These are phyloP conservation scores for Begonia peltatifolia DNA, from an alignment of 306 rosid genomes.

Conservation along the genomic window DNA sequence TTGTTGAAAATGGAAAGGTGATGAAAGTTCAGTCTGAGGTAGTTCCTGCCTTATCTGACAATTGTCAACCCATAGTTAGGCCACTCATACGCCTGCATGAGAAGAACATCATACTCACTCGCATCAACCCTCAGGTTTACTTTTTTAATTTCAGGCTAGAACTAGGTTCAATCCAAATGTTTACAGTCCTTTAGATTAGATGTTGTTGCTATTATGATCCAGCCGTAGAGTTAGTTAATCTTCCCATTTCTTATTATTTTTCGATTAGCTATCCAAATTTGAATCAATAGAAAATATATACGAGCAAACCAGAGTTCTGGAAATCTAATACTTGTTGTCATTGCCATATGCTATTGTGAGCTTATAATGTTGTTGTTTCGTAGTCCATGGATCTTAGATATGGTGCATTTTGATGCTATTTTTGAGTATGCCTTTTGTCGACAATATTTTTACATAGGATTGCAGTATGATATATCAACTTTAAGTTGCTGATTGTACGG, in stretches of 20 bases:
- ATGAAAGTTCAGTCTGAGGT: conserved; percentile 72
- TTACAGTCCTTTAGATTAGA: background rate
- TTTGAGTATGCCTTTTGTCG: background rate
- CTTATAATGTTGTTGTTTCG: too few relatives aligned
- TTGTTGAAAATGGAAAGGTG: conserved; percentile 83
- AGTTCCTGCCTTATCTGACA: conserved; percentile 78
- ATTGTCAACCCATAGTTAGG: conserved; percentile 58
- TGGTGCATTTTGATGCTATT: background rate
- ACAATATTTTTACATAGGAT: too few relatives aligned
- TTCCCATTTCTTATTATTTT: too few relatives aligned
- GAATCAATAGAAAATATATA: too few relatives aligned
- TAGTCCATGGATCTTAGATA: background rate
- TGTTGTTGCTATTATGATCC: background rate
- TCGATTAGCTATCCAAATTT: too few relatives aligned
- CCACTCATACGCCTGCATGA: conserved; percentile 79
- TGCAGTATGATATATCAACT: too few relatives aligned
- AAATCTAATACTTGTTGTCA: too few relatives aligned
- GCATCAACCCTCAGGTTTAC: conserved; percentile 90
- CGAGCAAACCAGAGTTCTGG: too few relatives aligned
- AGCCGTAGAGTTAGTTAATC: too few relatives aligned
- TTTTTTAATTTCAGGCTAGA: background rate
- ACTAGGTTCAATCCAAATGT: conserved; percentile 2
- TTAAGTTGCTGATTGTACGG: too few relatives aligned
- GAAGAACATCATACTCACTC: conserved; percentile 84
- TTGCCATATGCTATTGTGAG: too few relatives aligned